Evolutionary conservation across 768 basidiomycete species (phyloP).

Genomic region (Cyclocybe aegerita): DNA sequence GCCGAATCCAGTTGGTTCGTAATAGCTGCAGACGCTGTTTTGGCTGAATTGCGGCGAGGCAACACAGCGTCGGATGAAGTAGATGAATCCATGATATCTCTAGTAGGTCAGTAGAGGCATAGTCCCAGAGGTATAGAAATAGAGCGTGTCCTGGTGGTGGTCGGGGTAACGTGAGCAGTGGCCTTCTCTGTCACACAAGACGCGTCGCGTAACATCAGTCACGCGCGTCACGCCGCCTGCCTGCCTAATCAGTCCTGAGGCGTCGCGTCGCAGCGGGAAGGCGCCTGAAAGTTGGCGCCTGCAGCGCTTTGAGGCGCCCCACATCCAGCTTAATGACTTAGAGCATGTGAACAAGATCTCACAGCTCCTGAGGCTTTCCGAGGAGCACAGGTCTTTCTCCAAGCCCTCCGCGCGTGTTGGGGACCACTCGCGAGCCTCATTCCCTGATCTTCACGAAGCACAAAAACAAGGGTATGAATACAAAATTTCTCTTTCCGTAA

Average conservation of each 20-base stretch:
- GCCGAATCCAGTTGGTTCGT: constrained; percentile 27
- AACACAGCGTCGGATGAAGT: constrained; percentile 2
- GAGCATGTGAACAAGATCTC: too few relatives aligned
- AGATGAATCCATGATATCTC: constrained; percentile 1
- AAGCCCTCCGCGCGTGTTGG: too few relatives aligned
- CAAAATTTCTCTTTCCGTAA: too few relatives aligned
- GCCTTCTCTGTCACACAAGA: constrained; percentile 7
- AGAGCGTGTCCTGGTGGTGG: neutral
- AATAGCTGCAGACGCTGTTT: constrained; percentile 29
- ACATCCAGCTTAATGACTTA: too few relatives aligned
- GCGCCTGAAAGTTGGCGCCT: too few relatives aligned
- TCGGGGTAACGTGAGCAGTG: neutral
- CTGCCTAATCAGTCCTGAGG: neutral
- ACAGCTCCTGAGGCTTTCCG: too few relatives aligned
- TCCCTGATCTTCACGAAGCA: too few relatives aligned
- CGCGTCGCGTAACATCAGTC: constrained; percentile 17
- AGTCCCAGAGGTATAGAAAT: neutral
- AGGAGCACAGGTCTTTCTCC: too few relatives aligned
- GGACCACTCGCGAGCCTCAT: too few relatives aligned
- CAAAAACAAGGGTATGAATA: too few relatives aligned
- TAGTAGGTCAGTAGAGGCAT: neutral
- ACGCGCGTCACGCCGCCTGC: constrained; percentile 1
- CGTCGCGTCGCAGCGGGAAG: too few relatives aligned
- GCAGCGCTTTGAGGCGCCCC: too few relatives aligned
- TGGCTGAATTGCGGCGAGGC: constrained; percentile 32